phyloP scores from a whole-genome alignment of 176 grass and related monocot species.

The Cymbopogon citratus region DNA sequence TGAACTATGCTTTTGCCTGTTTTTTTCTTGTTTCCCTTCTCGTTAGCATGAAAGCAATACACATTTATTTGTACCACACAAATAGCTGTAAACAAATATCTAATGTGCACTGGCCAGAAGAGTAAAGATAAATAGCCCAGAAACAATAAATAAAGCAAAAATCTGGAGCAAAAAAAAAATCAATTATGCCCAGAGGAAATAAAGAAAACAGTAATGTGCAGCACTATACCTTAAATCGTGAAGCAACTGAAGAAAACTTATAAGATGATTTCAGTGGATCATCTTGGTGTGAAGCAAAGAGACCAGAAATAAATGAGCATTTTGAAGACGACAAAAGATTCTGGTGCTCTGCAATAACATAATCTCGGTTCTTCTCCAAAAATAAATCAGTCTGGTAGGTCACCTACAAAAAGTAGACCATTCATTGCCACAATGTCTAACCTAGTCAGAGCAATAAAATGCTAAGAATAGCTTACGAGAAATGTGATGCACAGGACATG shows the following conservation, averaged over 20 bases:
- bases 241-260: constrained; percentile 93
- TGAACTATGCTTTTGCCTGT: background rate
- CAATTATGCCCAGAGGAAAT: background rate
- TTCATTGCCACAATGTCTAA: constrained; percentile 23
- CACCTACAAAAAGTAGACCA: constrained; percentile 44
- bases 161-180: background rate
- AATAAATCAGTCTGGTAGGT: constrained; percentile 80
- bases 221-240: constrained; percentile 72
- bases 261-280: constrained; percentile 87
- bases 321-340: constrained; percentile 78
- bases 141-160: background rate
- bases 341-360: constrained; percentile 67
- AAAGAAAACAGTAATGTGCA: constrained; percentile 23
- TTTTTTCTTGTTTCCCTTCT: background rate
- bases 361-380: constrained; percentile 91
- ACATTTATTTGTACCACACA: background rate
- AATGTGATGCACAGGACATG: constrained; percentile 36
- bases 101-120: background rate
- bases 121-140: constrained; percentile 2
- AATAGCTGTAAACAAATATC: background rate
- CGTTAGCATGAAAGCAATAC: background rate
- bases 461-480: constrained; percentile 32
- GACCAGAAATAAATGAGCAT: constrained; percentile 69
- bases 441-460: constrained; percentile 19
- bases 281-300: constrained; percentile 65